Conservation (phyloP, 768 basidiomycete genomes). For the Lactarius akahatsu region DNA sequence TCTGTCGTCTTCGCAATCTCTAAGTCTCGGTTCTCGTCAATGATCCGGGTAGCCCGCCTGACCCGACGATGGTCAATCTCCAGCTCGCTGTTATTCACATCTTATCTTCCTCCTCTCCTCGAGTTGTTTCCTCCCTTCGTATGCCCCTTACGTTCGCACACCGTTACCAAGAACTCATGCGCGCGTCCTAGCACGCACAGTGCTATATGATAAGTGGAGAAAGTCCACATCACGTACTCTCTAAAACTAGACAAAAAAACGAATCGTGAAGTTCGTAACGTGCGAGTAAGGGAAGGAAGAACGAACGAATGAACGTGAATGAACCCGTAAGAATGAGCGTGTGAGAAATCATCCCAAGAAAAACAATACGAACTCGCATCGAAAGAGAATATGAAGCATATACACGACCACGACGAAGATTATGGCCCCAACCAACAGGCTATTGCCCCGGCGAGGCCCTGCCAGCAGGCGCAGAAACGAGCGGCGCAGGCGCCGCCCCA, state of each 20-base stretch:
- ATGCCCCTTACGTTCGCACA: neutral
- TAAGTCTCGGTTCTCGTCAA: too few species aligned
- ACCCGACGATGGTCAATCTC: too few species aligned
- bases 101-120: too few species aligned
- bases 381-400: slow-evolving; percentile 14
- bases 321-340: too few species aligned
- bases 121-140: too few species aligned
- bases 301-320: too few species aligned
- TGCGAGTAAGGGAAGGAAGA: neutral
- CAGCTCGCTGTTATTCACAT: too few species aligned
- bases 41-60: too few species aligned
- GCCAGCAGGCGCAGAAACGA: neutral
- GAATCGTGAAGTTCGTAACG: neutral
- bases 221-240: neutral
- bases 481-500: slow-evolving; percentile 34
- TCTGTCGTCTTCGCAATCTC: too few species aligned
- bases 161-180: neutral
- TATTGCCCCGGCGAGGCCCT: neutral
- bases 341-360: too few species aligned
- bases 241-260: neutral
- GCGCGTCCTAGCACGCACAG: neutral
- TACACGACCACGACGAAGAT: neutral
- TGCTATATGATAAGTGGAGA: neutral
- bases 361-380: too few species aligned
- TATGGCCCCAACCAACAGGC: too few species aligned